Evolutionary conservation across 2,329 filamentous ascomycete species (phyloP).

Genomic region (Raffaelea ambrosiae): DNA sequence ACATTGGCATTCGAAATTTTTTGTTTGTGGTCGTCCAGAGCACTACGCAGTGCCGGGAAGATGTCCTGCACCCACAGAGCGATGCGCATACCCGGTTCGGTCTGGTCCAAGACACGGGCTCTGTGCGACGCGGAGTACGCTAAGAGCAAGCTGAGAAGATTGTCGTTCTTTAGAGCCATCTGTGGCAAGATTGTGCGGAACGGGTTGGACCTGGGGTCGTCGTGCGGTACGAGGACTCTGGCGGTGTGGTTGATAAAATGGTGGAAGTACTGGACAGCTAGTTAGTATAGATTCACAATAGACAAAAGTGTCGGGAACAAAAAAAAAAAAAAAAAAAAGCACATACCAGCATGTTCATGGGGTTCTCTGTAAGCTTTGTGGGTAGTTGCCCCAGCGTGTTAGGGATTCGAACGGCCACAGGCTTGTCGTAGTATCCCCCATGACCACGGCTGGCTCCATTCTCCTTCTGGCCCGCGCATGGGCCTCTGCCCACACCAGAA

Average conservation of each 20-base stretch:
- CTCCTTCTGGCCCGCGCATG: conserved; percentile 19
- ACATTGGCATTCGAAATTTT: conserved; percentile 65
- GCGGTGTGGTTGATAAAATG: conserved; percentile 74
- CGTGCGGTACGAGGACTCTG: conserved; percentile 40
- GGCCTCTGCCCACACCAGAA: conserved; percentile 25
- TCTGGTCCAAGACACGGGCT: conserved; percentile 63
- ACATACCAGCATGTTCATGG: conserved; percentile 64
- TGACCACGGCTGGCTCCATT: conserved; percentile 29
- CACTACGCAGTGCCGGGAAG: conserved; percentile 62
- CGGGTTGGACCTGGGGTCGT: conserved; percentile 43
- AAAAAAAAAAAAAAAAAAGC: conserved; percentile 4
- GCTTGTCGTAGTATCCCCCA: conserved; percentile 61
- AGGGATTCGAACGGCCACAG: conserved; percentile 52
- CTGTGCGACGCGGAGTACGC: conserved; percentile 81
- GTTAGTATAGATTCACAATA: not conserved
- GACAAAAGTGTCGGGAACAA: not conserved
- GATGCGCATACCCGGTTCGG: conserved; percentile 68
- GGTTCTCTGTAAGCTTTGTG: conserved; percentile 53
- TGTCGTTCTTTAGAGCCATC: conserved; percentile 60
- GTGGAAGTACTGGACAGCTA: conserved; percentile 38
- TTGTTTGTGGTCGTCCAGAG: conserved; percentile 51
- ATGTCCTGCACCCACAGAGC: conserved; percentile 73
- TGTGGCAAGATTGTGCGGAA: conserved; percentile 40
- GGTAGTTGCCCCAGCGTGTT: conserved; percentile 39
- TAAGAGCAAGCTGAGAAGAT: conserved; percentile 67